Conservation (phyloP, 805 yeast species). For the Spathaspora girioi region DNA sequence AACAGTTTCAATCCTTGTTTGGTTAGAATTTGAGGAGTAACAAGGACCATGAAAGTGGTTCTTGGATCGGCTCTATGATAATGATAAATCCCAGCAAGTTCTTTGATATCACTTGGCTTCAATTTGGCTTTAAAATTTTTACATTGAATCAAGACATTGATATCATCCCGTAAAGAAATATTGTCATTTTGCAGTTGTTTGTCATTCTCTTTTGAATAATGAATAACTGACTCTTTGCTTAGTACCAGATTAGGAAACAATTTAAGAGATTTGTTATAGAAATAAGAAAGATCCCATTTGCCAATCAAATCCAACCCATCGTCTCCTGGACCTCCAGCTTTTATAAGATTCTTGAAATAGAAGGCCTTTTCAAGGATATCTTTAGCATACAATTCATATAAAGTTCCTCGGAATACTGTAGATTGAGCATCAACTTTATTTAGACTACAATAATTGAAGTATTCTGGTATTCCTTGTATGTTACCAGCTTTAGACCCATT, state of each 20-base stretch:
- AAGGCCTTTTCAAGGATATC: conserved; percentile 35
- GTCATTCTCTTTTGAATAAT: not conserved
- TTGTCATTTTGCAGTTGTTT: conserved; percentile 5
- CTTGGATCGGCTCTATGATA: conserved; percentile 22
- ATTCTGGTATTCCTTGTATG: conserved; percentile 23
- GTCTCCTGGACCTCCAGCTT: conserved; percentile 56
- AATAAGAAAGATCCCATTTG: conserved; percentile 40
- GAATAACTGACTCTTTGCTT: conserved; percentile 5
- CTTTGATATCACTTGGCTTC: conserved; percentile 47
- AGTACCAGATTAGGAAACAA: not conserved
- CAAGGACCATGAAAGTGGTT: conserved; percentile 19
- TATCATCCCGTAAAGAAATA: conserved; percentile 22
- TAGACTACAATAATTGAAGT: conserved; percentile 24
- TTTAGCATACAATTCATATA: conserved; percentile 48
- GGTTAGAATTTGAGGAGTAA: conserved; percentile 46
- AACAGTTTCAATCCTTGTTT: conserved; percentile 44
- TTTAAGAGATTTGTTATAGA: conserved; percentile 11
- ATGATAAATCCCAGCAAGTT: conserved; percentile 49
- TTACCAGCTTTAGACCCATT: not conserved
- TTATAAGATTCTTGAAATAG: conserved; percentile 31
- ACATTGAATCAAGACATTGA: conserved; percentile 51
- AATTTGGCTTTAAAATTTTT: conserved; percentile 45
- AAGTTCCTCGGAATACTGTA: conserved; percentile 51
- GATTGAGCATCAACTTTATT: conserved; percentile 22
- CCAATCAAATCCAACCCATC: conserved; percentile 57